These are phyloP conservation scores for Carex sylvatica DNA, from an alignment of 202 grass and related monocot genomes.

Conservation along the genomic window DNA sequence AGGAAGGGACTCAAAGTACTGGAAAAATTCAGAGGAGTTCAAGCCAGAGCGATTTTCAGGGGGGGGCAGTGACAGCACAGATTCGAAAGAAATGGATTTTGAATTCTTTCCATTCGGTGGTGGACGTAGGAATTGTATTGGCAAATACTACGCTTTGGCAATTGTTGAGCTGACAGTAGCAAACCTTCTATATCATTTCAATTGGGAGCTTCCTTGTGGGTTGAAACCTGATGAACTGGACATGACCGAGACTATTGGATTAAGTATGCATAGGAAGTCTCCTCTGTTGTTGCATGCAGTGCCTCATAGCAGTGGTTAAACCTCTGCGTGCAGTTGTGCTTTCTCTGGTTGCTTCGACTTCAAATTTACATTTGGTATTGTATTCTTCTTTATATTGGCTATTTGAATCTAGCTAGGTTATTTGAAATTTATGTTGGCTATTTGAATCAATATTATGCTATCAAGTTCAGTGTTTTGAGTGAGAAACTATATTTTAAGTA, in stretches of 20 bases:
- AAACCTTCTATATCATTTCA: conserved; percentile 31
- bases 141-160: neutral
- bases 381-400: too few relatives aligned
- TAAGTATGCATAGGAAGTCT: neutral
- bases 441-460: too few relatives aligned
- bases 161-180: conserved; percentile 10
- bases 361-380: neutral
- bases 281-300: neutral
- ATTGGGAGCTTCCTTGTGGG: conserved; percentile 18
- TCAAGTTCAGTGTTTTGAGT: too few relatives aligned
- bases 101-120: conserved; percentile 32
- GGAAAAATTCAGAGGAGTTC: too few relatives aligned
- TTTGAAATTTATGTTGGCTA: too few relatives aligned
- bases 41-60: neutral
- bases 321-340: neutral
- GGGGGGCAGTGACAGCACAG: neutral
- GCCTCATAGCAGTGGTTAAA: neutral
- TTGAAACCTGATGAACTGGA: conserved; percentile 18
- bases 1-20: too few relatives aligned
- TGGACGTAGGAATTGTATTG: conserved; percentile 27
- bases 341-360: neutral
- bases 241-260: conserved; percentile 16
- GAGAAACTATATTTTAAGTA: too few relatives aligned
- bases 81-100: neutral
- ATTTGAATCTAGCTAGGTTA: too few relatives aligned